Evolutionary conservation across 495 filamentous ascomycete species (phyloP).

Genomic region (Neurospora pannonica): DNA sequence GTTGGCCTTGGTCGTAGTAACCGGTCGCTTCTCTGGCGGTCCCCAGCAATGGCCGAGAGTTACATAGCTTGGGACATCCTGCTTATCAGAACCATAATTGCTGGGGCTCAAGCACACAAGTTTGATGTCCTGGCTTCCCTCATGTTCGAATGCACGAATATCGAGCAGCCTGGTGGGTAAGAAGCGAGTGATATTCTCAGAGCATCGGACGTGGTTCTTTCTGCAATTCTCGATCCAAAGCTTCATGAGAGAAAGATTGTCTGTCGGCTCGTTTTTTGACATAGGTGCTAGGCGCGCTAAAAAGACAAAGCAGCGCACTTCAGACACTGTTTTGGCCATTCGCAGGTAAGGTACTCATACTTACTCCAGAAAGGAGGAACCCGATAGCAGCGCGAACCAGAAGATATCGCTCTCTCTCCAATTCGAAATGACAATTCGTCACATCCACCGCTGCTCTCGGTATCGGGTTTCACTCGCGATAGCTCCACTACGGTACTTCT

Average conservation of each 20-base stretch:
- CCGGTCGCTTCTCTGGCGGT: background rate
- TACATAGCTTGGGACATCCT: background rate
- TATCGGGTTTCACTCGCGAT: background rate
- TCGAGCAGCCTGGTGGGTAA: background rate
- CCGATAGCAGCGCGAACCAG: background rate
- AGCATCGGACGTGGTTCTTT: background rate
- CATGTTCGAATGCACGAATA: background rate
- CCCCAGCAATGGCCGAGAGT: background rate
- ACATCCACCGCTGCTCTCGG: background rate
- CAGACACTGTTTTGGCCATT: too few relatives aligned
- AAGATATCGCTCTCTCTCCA: background rate
- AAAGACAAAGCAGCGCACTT: background rate
- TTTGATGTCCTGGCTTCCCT: background rate
- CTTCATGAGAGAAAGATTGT: background rate
- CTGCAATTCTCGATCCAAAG: background rate
- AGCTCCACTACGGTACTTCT: background rate
- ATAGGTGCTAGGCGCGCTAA: background rate
- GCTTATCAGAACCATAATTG: background rate
- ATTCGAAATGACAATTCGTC: background rate
- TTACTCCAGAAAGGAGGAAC: background rate
- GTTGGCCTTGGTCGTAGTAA: background rate
- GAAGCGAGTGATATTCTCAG: background rate
- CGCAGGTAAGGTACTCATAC: too few relatives aligned
- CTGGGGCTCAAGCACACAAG: background rate
- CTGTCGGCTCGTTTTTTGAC: background rate